Evolutionary conservation across 2,329 filamentous ascomycete species (phyloP).

Genomic region (Rhynchosporium graminicola): DNA sequence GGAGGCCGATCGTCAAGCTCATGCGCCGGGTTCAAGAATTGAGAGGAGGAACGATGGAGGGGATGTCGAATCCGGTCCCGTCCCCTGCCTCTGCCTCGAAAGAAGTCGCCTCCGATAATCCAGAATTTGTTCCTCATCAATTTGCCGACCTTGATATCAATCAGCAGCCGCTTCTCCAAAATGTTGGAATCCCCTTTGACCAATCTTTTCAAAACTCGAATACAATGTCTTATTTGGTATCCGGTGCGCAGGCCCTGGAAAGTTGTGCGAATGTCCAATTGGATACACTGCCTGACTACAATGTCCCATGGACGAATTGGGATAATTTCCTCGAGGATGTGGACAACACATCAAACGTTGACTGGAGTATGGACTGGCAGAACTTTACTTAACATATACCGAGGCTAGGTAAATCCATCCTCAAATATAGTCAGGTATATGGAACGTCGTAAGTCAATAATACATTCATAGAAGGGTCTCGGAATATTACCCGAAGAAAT

Average conservation of each 20-base stretch:
- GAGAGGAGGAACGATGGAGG: not conserved
- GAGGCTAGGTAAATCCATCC: too few species aligned
- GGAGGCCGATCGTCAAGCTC: slow-evolving; percentile 21
- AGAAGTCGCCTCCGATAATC: not conserved
- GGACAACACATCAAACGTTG: not conserved
- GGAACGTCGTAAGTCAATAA: too few species aligned
- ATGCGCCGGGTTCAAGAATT: slow-evolving; percentile 19
- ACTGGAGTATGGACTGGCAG: slow-evolving; percentile 12
- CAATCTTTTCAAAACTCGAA: not conserved
- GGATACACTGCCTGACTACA: not conserved
- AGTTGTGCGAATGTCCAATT: not conserved
- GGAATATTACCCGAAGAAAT: too few species aligned
- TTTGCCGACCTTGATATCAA: not conserved
- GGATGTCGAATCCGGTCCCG: not conserved
- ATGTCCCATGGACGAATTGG: slow-evolving; percentile 7
- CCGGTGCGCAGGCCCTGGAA: not conserved
- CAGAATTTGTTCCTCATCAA: not conserved
- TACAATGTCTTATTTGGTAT: not conserved
- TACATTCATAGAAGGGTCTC: too few species aligned
- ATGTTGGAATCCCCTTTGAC: not conserved
- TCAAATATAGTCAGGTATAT: too few species aligned
- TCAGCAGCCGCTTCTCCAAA: not conserved
- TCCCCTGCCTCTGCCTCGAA: not conserved
- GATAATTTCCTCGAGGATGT: slow-evolving; percentile 13
- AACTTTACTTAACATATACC: not conserved